phyloP scores from a whole-genome alignment of 805 yeast species.

The Saccharomyces cerevisiae region DNA sequence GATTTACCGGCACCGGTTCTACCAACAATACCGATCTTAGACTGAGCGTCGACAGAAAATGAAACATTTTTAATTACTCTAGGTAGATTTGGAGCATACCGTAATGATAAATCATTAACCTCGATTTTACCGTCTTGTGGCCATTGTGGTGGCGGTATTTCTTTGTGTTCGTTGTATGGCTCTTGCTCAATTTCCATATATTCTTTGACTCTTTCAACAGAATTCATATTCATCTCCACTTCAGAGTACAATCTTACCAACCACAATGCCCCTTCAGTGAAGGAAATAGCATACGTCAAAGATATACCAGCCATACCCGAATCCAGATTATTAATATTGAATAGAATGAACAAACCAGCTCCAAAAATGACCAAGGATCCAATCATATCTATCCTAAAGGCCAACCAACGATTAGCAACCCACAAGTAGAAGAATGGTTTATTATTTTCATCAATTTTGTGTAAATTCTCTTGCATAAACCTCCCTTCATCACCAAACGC shows the following conservation, averaged over 20 bases:
- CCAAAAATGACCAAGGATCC: slow-evolving; percentile 70
- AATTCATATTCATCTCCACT: slow-evolving; percentile 88
- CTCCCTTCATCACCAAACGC: slow-evolving; percentile 83
- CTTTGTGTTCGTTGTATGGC: slow-evolving; percentile 56
- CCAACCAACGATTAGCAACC: slow-evolving; percentile 86
- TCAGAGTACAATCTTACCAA: slow-evolving; percentile 76
- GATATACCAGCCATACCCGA: slow-evolving; percentile 92
- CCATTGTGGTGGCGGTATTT: slow-evolving; percentile 70
- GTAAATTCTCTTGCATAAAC: slow-evolving; percentile 66
- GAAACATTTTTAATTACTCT: slow-evolving; percentile 74
- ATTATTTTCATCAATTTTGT: slow-evolving; percentile 66
- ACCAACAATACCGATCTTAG: slow-evolving; percentile 87
- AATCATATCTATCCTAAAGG: slow-evolving; percentile 65
- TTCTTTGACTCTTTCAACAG: slow-evolving; percentile 84
- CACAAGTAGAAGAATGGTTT: slow-evolving; percentile 84
- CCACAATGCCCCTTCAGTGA: slow-evolving; percentile 82
- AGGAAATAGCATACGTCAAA: slow-evolving; percentile 77
- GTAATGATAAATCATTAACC: slow-evolving; percentile 60
- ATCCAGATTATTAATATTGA: slow-evolving; percentile 55
- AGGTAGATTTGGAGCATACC: slow-evolving; percentile 82
- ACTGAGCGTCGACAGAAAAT: slow-evolving; percentile 61
- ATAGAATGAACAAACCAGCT: slow-evolving; percentile 66
- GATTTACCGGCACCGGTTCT: slow-evolving; percentile 96
- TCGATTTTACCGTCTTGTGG: slow-evolving; percentile 69
- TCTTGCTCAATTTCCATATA: slow-evolving; percentile 75